Base-by-base conservation (phyloP, 495 filamentous ascomycete genomes). In the Chaetomium fimeti region DNA sequence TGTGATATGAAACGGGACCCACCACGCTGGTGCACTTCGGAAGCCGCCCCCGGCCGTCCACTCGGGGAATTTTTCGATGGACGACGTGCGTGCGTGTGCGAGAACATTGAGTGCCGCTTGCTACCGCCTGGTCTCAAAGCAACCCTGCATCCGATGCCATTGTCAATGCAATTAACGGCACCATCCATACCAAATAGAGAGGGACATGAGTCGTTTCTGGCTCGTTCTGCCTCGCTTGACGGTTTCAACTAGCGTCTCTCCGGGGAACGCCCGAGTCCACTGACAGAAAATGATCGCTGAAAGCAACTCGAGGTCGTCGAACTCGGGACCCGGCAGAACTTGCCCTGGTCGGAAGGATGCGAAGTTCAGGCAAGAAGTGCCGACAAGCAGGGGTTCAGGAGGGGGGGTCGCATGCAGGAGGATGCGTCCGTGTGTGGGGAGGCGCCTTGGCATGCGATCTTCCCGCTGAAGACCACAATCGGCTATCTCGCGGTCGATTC, bases 1-100 rank as follows among this genome's bases (percentile, higher is more conserved):
- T 22, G 28, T 16, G 27, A 48, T n/a, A 47, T 67, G 69, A 67
- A 71, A 71, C 69, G 53, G 53, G 64, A 45, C 61, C 61, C 67
- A 62, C 63, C 29, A 36, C 24, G n/a, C 62, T 68, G 65, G 60
- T 20, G 59, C 51, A 25, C 27, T 20, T 66, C 65, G 65, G 60
- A 12, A 66, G 51, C 22, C 3, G 40, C 27, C 47, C 6, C 53
- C 53, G 55, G 52, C 28, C 25, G 61, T 47, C 63, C 60, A 64
- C 38, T 67, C 56, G 61, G 61, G 32, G 45, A 28, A 54, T 58
- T 60, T 66, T 57, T 29, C 13, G 43, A 8, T 20, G 29, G 18
- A 13, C 18, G 43, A 47, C 18, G 5, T 43, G 13, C 13, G 40
- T 43, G 13, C 4, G n/a, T n/a, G n/a, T n/a, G n/a, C n/a, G n/a